These are phyloP conservation scores for Plasmodium gaboni DNA, from an alignment of 169 alveolate species.

Conservation along the genomic window DNA sequence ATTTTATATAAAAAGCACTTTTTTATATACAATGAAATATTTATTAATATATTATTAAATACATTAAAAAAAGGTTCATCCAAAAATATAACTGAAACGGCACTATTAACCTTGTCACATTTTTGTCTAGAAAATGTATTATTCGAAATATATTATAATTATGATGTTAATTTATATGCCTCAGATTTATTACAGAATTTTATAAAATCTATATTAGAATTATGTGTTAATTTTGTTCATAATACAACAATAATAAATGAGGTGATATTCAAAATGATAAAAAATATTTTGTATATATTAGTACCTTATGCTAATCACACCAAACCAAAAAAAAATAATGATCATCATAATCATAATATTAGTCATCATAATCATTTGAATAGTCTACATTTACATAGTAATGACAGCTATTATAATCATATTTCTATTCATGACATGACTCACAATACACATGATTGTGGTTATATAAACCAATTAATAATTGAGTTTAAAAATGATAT, in stretches of 20 bases:
- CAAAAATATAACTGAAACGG: constrained; percentile 68
- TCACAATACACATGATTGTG: constrained; percentile 13
- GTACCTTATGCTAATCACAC: constrained; percentile 12
- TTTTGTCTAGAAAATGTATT: constrained; percentile 64
- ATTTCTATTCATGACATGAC: not conserved
- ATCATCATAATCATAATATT: not conserved
- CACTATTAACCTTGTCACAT: constrained; percentile 54
- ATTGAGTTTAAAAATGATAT: constrained; percentile 55
- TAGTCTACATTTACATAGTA: not conserved
- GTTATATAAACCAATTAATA: constrained; percentile 53
- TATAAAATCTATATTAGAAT: constrained; percentile 18
- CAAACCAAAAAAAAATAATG: not conserved
- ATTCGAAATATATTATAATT: constrained; percentile 61
- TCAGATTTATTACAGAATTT: constrained; percentile 64
- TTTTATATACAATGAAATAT: constrained; percentile 61
- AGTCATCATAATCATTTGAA: no score
- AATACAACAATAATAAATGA: constrained; percentile 67
- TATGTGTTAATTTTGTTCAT: constrained; percentile 55
- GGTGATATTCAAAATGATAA: constrained; percentile 51
- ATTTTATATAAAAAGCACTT: constrained; percentile 69
- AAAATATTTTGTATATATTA: constrained; percentile 47
- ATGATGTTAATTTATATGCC: constrained; percentile 74
- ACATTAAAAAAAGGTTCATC: constrained; percentile 29
- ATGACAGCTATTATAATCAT: constrained; percentile 4
- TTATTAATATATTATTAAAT: constrained; percentile 61